phyloP scores from a whole-genome alignment of 2,329 filamentous ascomycete species.

The Domatiomyces catenatus region DNA sequence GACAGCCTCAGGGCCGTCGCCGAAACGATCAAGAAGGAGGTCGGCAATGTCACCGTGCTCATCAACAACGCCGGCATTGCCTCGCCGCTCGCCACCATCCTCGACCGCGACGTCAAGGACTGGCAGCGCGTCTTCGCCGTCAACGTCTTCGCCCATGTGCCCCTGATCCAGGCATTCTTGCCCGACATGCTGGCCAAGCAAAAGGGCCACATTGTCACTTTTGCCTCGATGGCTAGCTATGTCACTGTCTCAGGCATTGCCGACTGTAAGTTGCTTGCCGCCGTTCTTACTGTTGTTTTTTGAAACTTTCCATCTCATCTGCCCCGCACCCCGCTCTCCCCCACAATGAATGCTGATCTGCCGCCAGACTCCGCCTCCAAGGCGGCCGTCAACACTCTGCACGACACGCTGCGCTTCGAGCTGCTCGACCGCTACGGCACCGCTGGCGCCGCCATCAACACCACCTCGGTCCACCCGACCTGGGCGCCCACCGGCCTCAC shows the following conservation, averaged over 20 bases:
- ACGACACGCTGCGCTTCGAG: conserved; percentile 35
- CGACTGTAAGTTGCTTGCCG: conserved; percentile 54
- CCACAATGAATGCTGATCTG: not conserved
- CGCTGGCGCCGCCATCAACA: conserved; percentile 11
- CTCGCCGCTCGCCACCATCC: conserved; percentile 11
- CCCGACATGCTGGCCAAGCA: conserved; percentile 47
- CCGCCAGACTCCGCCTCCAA: not conserved
- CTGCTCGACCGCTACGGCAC: conserved; percentile 38
- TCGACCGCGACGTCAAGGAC: conserved; percentile 38
- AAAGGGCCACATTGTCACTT: conserved; percentile 59
- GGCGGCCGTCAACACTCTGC: not conserved
- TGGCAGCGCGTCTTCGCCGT: conserved; percentile 56
- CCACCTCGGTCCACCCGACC: conserved; percentile 14
- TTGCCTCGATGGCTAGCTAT: conserved; percentile 50
- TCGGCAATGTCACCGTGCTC: conserved; percentile 53
- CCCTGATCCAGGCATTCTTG: conserved; percentile 51
- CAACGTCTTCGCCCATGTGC: conserved; percentile 54
- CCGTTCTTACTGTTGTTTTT: conserved; percentile 36
- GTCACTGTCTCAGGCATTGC: conserved; percentile 46
- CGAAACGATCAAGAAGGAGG: conserved; percentile 34
- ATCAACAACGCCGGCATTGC: conserved; percentile 58
- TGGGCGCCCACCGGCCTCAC: conserved; percentile 28
- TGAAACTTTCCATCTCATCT: conserved; percentile 45
- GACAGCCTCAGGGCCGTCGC: conserved; percentile 31
- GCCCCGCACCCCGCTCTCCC: not conserved